phyloP scores from a whole-genome alignment of 1,284 basidiomycete genomes.

The Naganishia sp. region DNA sequence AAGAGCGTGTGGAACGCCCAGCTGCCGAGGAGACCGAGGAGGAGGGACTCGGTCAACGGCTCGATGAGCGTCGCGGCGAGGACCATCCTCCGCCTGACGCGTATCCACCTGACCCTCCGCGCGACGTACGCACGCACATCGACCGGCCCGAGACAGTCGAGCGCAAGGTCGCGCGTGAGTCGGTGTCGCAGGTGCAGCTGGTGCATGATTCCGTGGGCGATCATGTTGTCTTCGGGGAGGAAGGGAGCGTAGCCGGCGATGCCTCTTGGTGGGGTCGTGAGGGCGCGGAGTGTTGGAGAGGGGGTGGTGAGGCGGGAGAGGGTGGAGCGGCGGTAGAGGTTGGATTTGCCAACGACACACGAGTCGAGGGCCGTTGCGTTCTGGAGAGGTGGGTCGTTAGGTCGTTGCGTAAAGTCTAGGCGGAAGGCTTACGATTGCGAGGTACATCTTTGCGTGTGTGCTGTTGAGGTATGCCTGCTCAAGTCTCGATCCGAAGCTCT shows the following conservation, averaged over 20 bases:
- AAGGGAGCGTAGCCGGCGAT: slow-evolving; percentile 78
- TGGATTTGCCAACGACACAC: slow-evolving; percentile 96
- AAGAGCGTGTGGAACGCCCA: slow-evolving; percentile 62
- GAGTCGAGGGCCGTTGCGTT: slow-evolving; percentile 76
- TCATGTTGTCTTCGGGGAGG: slow-evolving; percentile 95
- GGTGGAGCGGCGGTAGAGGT: slow-evolving; percentile 87
- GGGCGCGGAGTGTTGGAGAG: slow-evolving; percentile 41
- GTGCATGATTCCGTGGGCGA: slow-evolving; percentile 84
- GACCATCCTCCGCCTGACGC: slow-evolving; percentile 90
- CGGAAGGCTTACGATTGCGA: slow-evolving; percentile 66
- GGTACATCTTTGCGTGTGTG: slow-evolving; percentile 98
- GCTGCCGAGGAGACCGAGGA: slow-evolving; percentile 67
- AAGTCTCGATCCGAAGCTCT: slow-evolving; percentile 72
- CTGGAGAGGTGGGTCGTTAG: slow-evolving; percentile 34
- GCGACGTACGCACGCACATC: slow-evolving; percentile 75
- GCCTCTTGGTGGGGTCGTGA: slow-evolving; percentile 52
- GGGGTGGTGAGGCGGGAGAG: slow-evolving; percentile 47
- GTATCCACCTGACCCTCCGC: slow-evolving; percentile 87
- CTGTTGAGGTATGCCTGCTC: slow-evolving; percentile 96
- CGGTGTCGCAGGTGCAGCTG: slow-evolving; percentile 81
- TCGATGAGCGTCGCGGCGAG: slow-evolving; percentile 77
- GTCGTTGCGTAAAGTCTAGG: background rate
- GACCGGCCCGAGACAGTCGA: slow-evolving; percentile 86
- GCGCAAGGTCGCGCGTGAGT: slow-evolving; percentile 81
- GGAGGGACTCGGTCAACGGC: slow-evolving; percentile 82